A percentile compares a stretch with the other conserved stretches of the same genome.
These are phyloP conservation scores for Capsicum chinense DNA, from an alignment of 257 asterid genomes.

Conservation along the genomic window DNA sequence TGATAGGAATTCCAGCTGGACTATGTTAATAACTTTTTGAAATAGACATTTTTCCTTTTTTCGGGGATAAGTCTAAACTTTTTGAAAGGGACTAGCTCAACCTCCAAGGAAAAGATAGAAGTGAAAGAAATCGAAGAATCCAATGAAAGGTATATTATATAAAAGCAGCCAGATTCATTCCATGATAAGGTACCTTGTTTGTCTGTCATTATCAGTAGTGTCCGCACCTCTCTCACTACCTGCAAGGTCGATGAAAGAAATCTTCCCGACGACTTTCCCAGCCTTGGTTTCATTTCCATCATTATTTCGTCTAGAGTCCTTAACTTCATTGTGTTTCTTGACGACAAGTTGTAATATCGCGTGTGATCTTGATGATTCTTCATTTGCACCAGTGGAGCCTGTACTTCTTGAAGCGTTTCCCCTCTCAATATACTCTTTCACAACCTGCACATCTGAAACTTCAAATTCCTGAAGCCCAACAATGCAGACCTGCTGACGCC, in stretches of 20 bases:
- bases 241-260: constrained; percentile 99
- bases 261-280: constrained; percentile 93
- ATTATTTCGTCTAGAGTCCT: constrained; percentile 76
- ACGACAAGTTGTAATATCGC: constrained; percentile 93
- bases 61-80: neutral
- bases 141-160: neutral
- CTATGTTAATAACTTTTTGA: neutral
- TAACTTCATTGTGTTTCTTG: constrained; percentile 89
- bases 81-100: neutral
- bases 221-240: constrained; percentile 99
- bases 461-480: constrained; percentile 99
- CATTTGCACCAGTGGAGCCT: constrained; percentile 99
- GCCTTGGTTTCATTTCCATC: constrained; percentile 75
- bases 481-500: constrained; percentile 97
- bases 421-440: constrained; percentile 91
- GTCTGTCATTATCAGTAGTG: constrained; percentile 98
- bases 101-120: neutral
- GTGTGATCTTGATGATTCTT: constrained; percentile 98
- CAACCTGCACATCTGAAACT: constrained; percentile 96
- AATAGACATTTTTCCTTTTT: neutral
- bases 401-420: constrained; percentile 98
- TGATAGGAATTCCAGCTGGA: neutral
- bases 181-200: constrained; percentile 67
- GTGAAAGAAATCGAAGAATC: neutral
- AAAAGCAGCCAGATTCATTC: neutral